Evolutionary conservation across 805 yeast species (phyloP), one percentile per base, ranked within the genome.

Genomic region (Cyberlindnera mississippiensis): DNA sequence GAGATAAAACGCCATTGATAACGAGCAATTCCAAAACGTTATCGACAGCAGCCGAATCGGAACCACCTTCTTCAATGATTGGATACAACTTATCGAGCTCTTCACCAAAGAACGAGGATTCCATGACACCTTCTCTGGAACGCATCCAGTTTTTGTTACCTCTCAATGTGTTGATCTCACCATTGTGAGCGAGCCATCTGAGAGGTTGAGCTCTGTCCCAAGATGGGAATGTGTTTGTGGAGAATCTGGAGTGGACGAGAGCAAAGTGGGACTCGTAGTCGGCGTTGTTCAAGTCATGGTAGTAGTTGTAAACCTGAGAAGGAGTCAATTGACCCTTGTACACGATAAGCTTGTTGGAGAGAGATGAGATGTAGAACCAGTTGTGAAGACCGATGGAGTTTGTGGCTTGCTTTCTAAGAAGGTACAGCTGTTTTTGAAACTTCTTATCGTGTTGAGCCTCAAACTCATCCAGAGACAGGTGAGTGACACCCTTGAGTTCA

Each of bases 101-200:
- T 38, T 88, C 96, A 51, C 95, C 96, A 61, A 91, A 91, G 44
- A 86, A 73, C 45, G 77, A 73, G 3, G 96, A 85, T 28, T 79
- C 75, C 96, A 91, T 88, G 37, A 90, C 88, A 71, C 98, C 98
- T 71, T 91, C 99, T 65, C 96, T 85, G 33, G 98, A 93, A 53
- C 96, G 80, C 97, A 93, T 90, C 98, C 98, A 93, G 69, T 91
- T 91, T 68, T 91, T 93, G 77, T 91, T 91, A 55, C 99, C 99
- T 66, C 98, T 79, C 60, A 91, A 70, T 31, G 99, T 91, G 68
- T 91, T 91, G 65, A 91, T 93, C 68, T 91, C 99, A 74, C 99
- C 99, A 64, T 91, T 91, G 69, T 91, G 99, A 30, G 99, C 99
- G 26, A 96, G 87, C 84, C 95, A 83, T 65, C 98, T 76, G 59